Conservation (phyloP, 306 rosid genomes). For the Acacia acuminata region DNA sequence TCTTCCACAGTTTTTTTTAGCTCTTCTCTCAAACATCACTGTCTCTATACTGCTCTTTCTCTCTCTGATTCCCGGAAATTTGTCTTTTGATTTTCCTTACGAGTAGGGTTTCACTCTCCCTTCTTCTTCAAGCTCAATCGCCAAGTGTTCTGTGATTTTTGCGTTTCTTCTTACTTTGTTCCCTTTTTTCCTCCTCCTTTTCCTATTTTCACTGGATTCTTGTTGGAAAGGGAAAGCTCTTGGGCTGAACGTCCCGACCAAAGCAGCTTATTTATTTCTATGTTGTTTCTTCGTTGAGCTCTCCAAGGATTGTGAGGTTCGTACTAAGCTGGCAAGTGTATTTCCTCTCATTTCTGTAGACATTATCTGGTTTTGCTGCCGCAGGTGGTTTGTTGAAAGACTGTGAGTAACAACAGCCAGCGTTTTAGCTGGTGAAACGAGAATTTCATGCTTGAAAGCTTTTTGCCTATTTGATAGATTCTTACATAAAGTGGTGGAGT, state of each 20-base stretch:
- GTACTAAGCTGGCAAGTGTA: not conserved
- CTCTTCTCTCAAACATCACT: slow-evolving; percentile 41
- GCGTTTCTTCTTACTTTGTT: not conserved
- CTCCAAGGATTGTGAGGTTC: not conserved
- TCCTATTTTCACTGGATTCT: slow-evolving; percentile 23
- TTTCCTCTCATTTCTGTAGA: slow-evolving; percentile 12
- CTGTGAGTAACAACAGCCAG: slow-evolving; percentile 1
- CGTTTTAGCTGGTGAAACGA: slow-evolving; percentile 8
- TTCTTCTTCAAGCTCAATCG: slow-evolving; percentile 44
- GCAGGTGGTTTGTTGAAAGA: not conserved
- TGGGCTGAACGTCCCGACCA: not conserved
- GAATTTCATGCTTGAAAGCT: slow-evolving; percentile 13
- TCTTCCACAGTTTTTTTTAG: slow-evolving; percentile 32
- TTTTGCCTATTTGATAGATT: slow-evolving; percentile 24
- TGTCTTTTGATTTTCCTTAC: slow-evolving; percentile 19
- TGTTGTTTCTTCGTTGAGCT: slow-evolving; percentile 14
- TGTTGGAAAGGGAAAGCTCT: slow-evolving; percentile 22
- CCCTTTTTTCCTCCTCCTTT: not conserved
- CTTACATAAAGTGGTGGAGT: not conserved
- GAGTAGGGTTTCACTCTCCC: slow-evolving; percentile 45
- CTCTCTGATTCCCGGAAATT: not conserved
- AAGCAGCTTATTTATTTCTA: not conserved
- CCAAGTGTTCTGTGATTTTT: slow-evolving; percentile 11
- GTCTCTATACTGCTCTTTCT: not conserved
- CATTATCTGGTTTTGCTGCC: not conserved